Percentiles rank a stretch among this genome's conserved stretches.
Conservation (phyloP, 192 early-diverging fungal genomes). For the Backusella parvicylindrica region DNA sequence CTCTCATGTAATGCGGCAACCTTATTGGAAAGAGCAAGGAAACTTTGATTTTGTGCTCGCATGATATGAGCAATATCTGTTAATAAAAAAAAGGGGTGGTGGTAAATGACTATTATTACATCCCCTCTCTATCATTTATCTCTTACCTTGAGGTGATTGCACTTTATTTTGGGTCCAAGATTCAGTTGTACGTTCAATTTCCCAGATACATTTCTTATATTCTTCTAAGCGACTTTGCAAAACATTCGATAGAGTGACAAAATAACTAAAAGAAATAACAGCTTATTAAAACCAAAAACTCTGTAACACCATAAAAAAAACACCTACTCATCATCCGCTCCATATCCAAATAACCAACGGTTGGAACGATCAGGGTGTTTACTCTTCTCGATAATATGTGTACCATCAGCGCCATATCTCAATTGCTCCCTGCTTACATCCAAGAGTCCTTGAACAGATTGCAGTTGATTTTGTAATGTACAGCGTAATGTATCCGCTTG, state of each 20-base stretch:
- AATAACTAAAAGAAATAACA: constrained; percentile 14
- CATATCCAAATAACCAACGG: constrained; percentile 28
- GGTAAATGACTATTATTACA: background rate
- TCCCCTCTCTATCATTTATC: background rate
- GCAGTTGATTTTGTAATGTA: constrained; percentile 15
- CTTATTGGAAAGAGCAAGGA: constrained; percentile 21
- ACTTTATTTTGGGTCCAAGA: constrained; percentile 18
- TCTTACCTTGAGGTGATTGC: constrained; percentile 24
- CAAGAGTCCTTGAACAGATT: constrained; percentile 13
- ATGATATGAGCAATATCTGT: constrained; percentile 31
- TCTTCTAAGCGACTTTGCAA: constrained; percentile 23
- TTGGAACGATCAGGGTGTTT: constrained; percentile 14
- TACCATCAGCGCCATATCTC: constrained; percentile 20
- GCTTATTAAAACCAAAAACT: background rate
- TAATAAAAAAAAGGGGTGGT: background rate
- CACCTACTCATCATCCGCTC: constrained; percentile 27
- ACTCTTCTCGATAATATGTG: constrained; percentile 20
- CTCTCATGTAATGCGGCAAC: constrained; percentile 28
- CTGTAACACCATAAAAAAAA: background rate
- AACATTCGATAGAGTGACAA: constrained; percentile 13
- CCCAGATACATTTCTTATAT: constrained; percentile 30
- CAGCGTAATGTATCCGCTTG: constrained; percentile 23
- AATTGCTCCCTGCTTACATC: constrained; percentile 18
- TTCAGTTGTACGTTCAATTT: constrained; percentile 26
- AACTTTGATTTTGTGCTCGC: constrained; percentile 23